These are phyloP conservation scores for Pestalotiopsis sp. DNA, from an alignment of 2,329 filamentous ascomycete genomes.

Conservation along the genomic window DNA sequence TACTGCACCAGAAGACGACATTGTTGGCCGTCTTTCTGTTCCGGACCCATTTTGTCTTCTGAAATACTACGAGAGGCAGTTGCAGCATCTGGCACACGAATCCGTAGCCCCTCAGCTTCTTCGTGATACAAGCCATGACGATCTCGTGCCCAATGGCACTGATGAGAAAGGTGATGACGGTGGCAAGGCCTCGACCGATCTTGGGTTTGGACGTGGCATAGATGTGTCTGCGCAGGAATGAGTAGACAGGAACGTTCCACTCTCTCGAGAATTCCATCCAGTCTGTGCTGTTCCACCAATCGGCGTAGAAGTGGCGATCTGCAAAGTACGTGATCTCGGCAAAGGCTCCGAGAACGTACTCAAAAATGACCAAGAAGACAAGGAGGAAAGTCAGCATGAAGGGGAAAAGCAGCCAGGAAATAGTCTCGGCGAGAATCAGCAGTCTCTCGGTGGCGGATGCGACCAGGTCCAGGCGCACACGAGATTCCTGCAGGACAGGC, in stretches of 20 bases:
- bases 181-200: conserved; percentile 77
- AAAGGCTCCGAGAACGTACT: conserved; percentile 92
- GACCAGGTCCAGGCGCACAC: conserved; percentile 47
- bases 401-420: conserved; percentile 89
- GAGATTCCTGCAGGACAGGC: conserved; percentile 79
- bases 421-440: conserved; percentile 84
- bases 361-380: conserved; percentile 97
- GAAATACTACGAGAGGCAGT: conserved; percentile 90
- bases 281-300: conserved; percentile 78
- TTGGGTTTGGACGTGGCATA: conserved; percentile 80
- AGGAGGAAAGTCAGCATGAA: conserved; percentile 96
- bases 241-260: conserved; percentile 98
- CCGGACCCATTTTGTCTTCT: conserved; percentile 76
- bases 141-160: conserved; percentile 90
- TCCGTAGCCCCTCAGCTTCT: conserved; percentile 93
- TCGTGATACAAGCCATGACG: conserved; percentile 96
- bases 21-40: conserved; percentile 82
- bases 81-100: conserved; percentile 96
- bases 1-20: conserved; percentile 86
- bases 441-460: conserved; percentile 62
- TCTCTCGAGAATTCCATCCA: conserved; percentile 96
- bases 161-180: conserved; percentile 88
- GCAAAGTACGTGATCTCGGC: conserved; percentile 93
- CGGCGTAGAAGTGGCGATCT: conserved; percentile 88
- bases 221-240: conserved; percentile 92